Evolutionary conservation across 345 rosid genomes (phyloP), one percentile per base, ranked within the genome.

Genomic region (Laguncularia racemosa): DNA sequence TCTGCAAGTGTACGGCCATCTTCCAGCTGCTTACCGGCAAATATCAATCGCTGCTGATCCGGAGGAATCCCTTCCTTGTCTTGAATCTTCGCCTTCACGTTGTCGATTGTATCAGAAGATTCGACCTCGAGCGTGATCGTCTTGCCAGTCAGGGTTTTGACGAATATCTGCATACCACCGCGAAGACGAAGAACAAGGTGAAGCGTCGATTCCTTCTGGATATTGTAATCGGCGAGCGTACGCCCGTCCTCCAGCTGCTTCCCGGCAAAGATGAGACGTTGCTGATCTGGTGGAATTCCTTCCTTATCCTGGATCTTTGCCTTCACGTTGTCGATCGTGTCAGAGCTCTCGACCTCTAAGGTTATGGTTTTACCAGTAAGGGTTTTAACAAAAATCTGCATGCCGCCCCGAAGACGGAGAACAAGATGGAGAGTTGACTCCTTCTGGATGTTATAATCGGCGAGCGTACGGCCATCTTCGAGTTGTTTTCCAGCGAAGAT

Each of bases 81-180:
- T 10, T 64, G 68, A 2, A 64, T 64, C 46, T 64, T 64, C 1
- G 68, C 46, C 1, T 64, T 64, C 2, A 64, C 68, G 16, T 64
- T 57, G 14, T 64, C 68, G 12, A 64, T 64, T 3, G 62, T 64
- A 18, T 64, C 68, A 0, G 62, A 64, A 18, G 61, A 50, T 55
- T 57, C 68, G 1, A 64, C 68, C 46, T 64, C 68, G 14, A 64
- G 56, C 0, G 68, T 64, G 13, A 64, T 57, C 2, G 68, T 64
- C 62, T 64, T 57, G 19, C 68, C 68, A 0, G 68, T 64, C 6
- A 66, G 55, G 49, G 70, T 66, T 53, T 66, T 66, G 2, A 66
- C 70, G 33, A 66, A 66, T 4, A 66, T 66, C 59, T 66, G 70
- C 70, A 66, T 66, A 6, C 70, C 70, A 0, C 71, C 71, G 4